A percentile compares a stretch with the other conserved stretches of the same genome.
phyloP scores from a whole-genome alignment of 805 yeast species.

The Jamesozyma piceae region DNA sequence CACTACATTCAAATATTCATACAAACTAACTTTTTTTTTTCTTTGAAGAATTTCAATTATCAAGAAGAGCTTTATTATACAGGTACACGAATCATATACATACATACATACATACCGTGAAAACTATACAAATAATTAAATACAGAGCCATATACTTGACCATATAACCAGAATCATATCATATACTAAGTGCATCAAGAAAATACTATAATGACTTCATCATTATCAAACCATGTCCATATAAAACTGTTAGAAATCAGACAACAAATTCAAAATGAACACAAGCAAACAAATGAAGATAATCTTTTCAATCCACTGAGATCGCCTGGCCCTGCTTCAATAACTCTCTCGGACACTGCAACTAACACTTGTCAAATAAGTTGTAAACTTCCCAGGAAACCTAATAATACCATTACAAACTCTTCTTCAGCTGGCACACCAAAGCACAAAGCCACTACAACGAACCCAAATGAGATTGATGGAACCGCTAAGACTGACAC shows the following conservation, averaged over 20 bases:
- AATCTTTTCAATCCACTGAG: conserved; percentile 19
- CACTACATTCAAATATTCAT: too few relatives aligned
- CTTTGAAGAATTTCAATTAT: too few relatives aligned
- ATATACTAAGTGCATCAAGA: not conserved
- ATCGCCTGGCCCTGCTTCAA: conserved; percentile 43
- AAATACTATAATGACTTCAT: conserved; percentile 3
- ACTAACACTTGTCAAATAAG: not conserved
- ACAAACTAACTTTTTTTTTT: too few relatives aligned
- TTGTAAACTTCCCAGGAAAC: not conserved
- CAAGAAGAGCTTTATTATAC: too few relatives aligned
- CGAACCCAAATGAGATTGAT: not conserved
- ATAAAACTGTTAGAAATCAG: conserved; percentile 7
- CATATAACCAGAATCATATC: too few relatives aligned
- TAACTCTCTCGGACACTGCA: conserved; percentile 25
- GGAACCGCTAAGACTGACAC: not conserved
- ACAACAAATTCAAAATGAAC: conserved; percentile 8
- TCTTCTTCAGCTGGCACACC: not conserved
- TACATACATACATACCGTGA: too few relatives aligned
- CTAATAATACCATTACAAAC: not conserved
- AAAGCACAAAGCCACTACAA: not conserved
- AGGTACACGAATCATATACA: too few relatives aligned
- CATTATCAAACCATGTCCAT: conserved; percentile 1
- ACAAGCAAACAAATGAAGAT: conserved; percentile 4
- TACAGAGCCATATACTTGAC: too few relatives aligned
- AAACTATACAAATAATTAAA: too few relatives aligned